Evolutionary conservation across 164 flowering plant genomes (phyloP).

Genomic region (Akebia trifoliata): DNA sequence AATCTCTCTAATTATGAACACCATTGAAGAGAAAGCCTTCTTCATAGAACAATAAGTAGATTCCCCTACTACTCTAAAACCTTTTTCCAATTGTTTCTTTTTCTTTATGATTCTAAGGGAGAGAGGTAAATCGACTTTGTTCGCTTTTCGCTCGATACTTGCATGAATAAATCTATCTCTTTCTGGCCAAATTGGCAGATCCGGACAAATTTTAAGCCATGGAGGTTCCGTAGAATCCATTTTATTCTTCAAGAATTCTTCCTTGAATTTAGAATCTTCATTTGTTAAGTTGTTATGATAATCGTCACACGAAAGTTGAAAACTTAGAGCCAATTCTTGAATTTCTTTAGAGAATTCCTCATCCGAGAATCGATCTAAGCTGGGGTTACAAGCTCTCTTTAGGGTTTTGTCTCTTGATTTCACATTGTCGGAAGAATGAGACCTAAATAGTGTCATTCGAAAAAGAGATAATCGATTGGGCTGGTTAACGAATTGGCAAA

Average conservation of each 20-base stretch:
- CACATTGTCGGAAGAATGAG: conserved; percentile 37
- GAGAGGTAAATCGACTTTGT: conserved; percentile 64
- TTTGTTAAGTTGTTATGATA: conserved; percentile 18
- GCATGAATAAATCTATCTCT: conserved; percentile 32
- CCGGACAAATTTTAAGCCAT: conserved; percentile 25
- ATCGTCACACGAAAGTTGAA: conserved; percentile 37
- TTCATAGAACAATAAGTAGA: conserved; percentile 72
- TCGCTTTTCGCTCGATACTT: conserved; percentile 60
- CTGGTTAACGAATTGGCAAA: conserved; percentile 22
- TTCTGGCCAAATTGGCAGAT: conserved; percentile 36
- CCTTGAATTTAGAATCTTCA: not conserved
- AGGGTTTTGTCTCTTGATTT: conserved; percentile 22
- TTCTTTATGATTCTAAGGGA: conserved; percentile 68
- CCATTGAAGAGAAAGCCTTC: conserved; percentile 88
- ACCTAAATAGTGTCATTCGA: conserved; percentile 25
- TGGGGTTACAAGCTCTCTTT: conserved; percentile 41
- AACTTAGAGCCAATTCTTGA: conserved; percentile 49
- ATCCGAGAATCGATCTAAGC: conserved; percentile 52
- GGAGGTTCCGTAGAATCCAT: conserved; percentile 26
- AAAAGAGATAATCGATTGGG: conserved; percentile 31
- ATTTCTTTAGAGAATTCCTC: conserved; percentile 58
- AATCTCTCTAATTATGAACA: conserved; percentile 84
- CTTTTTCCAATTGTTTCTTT: conserved; percentile 55
- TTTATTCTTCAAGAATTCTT: too few species aligned
- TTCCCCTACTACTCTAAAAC: conserved; percentile 50